Base-by-base conservation (phyloP, 106 monocot species). In the Dioscorea zingiberensis region DNA sequence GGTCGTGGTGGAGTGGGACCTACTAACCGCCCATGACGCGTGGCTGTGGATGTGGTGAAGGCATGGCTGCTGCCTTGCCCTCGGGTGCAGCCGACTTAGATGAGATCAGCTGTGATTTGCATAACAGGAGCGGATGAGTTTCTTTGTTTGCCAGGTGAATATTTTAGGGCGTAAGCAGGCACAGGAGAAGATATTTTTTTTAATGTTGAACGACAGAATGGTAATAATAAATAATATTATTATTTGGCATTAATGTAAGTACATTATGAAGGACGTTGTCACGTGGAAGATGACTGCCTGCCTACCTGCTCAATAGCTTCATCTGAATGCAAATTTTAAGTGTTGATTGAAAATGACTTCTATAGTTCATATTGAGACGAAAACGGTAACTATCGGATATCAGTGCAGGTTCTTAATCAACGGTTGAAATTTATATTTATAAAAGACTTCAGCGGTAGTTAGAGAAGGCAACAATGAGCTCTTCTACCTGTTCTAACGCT, bases 11-110 rank as follows among this genome's bases (percentile, higher is more conserved):
- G 56, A 22, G 56, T 21, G 59, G 59, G 59, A 14, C 27, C 59
- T 27, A 59, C 59, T 11, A n/a, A 28, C 59, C 59, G 59, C 13
- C 59, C 59, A 59, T 27, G 26, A 29, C 28, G 27, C 59, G 59
- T 29, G 59, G 59, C 56, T 18, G 23, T 7, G 7, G 23, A 22
- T n/a, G 55, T 13, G n/a, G 13, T n/a, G n/a, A n/a, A n/a, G n/a
- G n/a, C n/a, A n/a, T n/a, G n/a, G n/a, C n/a, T n/a, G n/a, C n/a
- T n/a, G n/a, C n/a, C n/a, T n/a, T n/a, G n/a, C n/a, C n/a, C n/a
- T n/a, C n/a, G n/a, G n/a, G n/a, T n/a, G n/a, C n/a, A n/a, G n/a
- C 19, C 51, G 51, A 16, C 51, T 19, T 53, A 4, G 51, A 16
- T 19, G 4, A 5, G 1, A 38, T 38, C 38, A 53, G 51, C 51